Base-by-base conservation (phyloP, 768 basidiomycete genomes). In the Amanita polypyramis region DNA sequence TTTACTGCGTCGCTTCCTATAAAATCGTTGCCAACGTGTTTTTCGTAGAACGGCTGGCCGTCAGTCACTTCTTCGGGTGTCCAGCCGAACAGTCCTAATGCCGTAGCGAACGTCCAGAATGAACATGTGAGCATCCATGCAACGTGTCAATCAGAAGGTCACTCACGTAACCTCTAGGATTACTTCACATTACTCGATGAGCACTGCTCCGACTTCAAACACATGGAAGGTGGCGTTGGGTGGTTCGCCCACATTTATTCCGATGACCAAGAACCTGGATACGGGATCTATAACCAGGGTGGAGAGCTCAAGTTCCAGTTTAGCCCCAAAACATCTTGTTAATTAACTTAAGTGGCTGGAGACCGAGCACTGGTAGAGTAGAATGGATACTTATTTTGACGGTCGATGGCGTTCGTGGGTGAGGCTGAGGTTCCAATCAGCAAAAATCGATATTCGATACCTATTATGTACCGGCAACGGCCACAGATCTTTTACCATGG, bases 161-260 rank as follows among this genome's bases (percentile, higher is more conserved):
- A 5, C 51, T 39, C 51, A 49, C 32, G 17, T 23, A 54, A 33
- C 30, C 3, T 7, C 10, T 52, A 84, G 75, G 74, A 70, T 49
- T 88, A 86, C 56, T 86, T 69, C 52, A 61, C 62, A 15, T 60
- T 88, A 10, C 72, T 88, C 12, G 82, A 89, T 53, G 59, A 66
- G 1, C 73, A 82, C 47, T 88, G 85, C 56, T 56, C 65, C 8
- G 70, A 77, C 55, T 68, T 88, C 56, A 88, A 88, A 62, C 56
- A 53, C 0, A 74, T 75, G 20, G 58, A 63, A 12, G 74, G 73
- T 2, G 83, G 83, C 19, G 65, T 87, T 30, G 83, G 85, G 9
- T 89, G 85, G 86, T 89, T 89, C 55, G 82, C 82, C 21, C 86
- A 88, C 58, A 79, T 87, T 46, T 87, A 86, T 56, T 77, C 79